Base-by-base conservation (phyloP, 345 rosid genomes). In the Adansonia digitata region DNA sequence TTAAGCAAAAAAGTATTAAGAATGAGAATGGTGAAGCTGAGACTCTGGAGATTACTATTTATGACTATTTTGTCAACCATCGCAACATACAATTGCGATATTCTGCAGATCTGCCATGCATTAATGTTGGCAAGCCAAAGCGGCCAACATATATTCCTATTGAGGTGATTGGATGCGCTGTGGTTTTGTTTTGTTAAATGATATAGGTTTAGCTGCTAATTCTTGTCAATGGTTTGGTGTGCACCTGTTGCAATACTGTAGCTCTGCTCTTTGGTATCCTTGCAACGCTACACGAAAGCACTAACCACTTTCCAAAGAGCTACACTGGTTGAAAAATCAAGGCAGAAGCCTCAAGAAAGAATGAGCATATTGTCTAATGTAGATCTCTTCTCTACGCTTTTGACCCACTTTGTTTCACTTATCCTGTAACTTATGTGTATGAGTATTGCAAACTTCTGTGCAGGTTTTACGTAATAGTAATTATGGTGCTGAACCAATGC, bases 341-440 rank as follows among this genome's bases (percentile, higher is more conserved):
- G 98, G 80, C 98, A 94, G 83, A 94, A 89, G 85, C 98, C 98
- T 43, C 90, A 77, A 51, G 98, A 94, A 68, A 88, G 98, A 79
- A 94, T 94, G 98, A 48, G n/a, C 49, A 83, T 72, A 24, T 83
- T 92, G 74, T 84, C 96, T 31, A 81, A 82, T 71, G 98, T 94
- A 82, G 5, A 88, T 79, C 18, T 69, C 62, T 53, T 45, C 2
- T 18, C 7, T 55, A 34, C 62, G 2, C 34, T 71, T 72, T 66
- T 57, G 68, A 71, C 43, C 55, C 10, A 39, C 52, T 17, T 9
- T 29, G 13, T 72, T 79, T 39, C 62, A 7, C 57, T 8, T 68
- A 18, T 17, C 24, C 51, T 37, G 72, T 29, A 26, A 79, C 17
- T 52, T 45, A 17, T 26, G 18, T 2, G 22, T 17, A 27, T 1